Conservation (phyloP, 805 yeast genomes). For the Ogataea nonfermentans region DNA sequence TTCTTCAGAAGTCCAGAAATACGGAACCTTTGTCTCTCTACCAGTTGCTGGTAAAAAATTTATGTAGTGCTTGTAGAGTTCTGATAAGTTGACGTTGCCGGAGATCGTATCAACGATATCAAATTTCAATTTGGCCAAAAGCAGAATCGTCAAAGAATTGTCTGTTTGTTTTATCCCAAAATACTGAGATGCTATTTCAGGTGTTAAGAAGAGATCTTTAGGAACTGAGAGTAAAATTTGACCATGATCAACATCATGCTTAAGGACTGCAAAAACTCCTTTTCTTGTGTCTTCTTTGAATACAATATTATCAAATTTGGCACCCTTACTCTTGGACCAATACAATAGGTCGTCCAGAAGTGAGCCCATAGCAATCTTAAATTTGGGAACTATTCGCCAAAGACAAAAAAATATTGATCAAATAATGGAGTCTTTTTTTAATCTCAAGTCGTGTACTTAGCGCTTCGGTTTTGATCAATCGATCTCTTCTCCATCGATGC, state of each 20-base stretch:
- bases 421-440: too few species aligned
- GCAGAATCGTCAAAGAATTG: conserved; percentile 38
- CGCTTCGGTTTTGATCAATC: too few species aligned
- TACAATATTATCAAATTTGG: conserved; percentile 35
- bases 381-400: too few species aligned
- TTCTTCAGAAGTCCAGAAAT: conserved; percentile 59
- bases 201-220: conserved; percentile 36
- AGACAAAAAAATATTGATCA: too few species aligned
- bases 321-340: conserved; percentile 39
- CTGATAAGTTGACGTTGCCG: conserved; percentile 23
- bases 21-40: conserved; percentile 54
- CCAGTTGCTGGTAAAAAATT: conserved; percentile 44
- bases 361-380: neutral
- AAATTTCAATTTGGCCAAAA: conserved; percentile 43
- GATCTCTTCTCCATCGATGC: too few species aligned
- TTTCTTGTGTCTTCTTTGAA: conserved; percentile 31
- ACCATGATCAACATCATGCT: conserved; percentile 10
- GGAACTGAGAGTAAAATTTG: conserved; percentile 39
- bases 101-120: conserved; percentile 23
- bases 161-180: conserved; percentile 25
- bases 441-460: too few species aligned
- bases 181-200: conserved; percentile 32
- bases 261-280: conserved; percentile 38
- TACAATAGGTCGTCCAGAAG: conserved; percentile 2
- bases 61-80: conserved; percentile 43